Conservation (phyloP, 1,284 basidiomycete genomes). For the Microbotryum scabiosae region DNA sequence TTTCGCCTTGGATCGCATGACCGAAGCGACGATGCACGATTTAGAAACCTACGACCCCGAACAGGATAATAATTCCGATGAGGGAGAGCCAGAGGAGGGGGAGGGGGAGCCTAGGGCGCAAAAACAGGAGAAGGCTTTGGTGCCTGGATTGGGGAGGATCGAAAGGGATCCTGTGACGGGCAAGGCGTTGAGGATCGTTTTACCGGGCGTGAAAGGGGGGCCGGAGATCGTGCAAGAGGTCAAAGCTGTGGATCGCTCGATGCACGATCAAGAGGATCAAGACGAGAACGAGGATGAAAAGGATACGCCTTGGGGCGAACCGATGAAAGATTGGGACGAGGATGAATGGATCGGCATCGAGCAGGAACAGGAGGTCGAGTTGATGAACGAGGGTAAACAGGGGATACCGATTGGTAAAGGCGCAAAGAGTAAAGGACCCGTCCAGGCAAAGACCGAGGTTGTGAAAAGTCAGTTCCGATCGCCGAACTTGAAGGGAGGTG, state of each 20-base stretch:
- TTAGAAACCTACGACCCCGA: slow-evolving; percentile 33
- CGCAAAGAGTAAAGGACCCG: not conserved
- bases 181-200: slow-evolving; percentile 65
- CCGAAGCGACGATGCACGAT: slow-evolving; percentile 28
- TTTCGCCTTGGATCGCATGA: slow-evolving; percentile 24
- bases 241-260: slow-evolving; percentile 23
- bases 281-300: slow-evolving; percentile 13
- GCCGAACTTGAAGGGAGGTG: no score
- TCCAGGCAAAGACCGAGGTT: slow-evolving; percentile 40
- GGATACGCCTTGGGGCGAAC: slow-evolving; percentile 39
- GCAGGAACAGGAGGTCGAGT: slow-evolving; percentile 32
- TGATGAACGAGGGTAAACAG: slow-evolving; percentile 17
- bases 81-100: slow-evolving; percentile 4
- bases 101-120: slow-evolving; percentile 18
- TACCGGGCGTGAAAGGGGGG: slow-evolving; percentile 51
- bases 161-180: slow-evolving; percentile 57
- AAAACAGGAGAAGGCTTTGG: slow-evolving; percentile 38
- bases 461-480: slow-evolving; percentile 39
- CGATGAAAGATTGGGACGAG: slow-evolving; percentile 28
- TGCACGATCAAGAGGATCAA: slow-evolving; percentile 23
- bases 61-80: slow-evolving; percentile 39
- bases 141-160: slow-evolving; percentile 74
- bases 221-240: slow-evolving; percentile 39
- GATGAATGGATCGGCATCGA: slow-evolving; percentile 9
- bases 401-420: slow-evolving; percentile 26